phyloP scores from a whole-genome alignment of 345 rosid genomes.

The Garcia nutans region DNA sequence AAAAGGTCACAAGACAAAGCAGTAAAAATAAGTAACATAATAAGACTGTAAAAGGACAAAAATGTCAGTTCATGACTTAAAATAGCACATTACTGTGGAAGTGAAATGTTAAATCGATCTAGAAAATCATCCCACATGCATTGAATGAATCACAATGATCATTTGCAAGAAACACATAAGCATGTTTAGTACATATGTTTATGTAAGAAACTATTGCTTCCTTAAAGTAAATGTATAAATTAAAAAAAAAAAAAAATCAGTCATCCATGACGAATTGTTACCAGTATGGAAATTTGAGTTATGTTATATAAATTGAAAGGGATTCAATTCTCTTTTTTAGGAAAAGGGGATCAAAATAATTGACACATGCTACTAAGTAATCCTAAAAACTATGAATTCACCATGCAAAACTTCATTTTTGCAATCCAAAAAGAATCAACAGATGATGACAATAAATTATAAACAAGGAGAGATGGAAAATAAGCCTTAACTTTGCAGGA shows the following conservation, averaged over 20 bases:
- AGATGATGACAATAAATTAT: neutral
- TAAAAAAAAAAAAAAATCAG: neutral
- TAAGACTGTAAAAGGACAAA: neutral
- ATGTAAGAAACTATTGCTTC: neutral
- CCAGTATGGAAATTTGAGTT: too few relatives aligned
- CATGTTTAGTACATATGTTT: neutral
- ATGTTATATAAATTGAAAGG: neutral
- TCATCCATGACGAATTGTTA: neutral
- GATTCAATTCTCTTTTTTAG: neutral
- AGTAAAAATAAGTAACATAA: neutral
- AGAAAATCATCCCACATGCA: neutral
- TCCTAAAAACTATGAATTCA: neutral
- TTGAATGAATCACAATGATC: neutral
- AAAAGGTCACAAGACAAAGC: neutral
- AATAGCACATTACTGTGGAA: neutral
- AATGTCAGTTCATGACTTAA: neutral
- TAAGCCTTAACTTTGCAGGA: neutral
- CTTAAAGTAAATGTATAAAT: neutral
- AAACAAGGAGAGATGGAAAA: neutral
- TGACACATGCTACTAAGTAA: neutral
- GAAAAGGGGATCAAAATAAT: neutral
- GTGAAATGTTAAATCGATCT: neutral
- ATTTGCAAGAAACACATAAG: neutral
- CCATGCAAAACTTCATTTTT: neutral
- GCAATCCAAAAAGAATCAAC: neutral